Evolutionary conservation across 176 grass and related monocot genomes (phyloP), one percentile per base, ranked within the genome.

Genomic region (Rhynchospora pubera): DNA sequence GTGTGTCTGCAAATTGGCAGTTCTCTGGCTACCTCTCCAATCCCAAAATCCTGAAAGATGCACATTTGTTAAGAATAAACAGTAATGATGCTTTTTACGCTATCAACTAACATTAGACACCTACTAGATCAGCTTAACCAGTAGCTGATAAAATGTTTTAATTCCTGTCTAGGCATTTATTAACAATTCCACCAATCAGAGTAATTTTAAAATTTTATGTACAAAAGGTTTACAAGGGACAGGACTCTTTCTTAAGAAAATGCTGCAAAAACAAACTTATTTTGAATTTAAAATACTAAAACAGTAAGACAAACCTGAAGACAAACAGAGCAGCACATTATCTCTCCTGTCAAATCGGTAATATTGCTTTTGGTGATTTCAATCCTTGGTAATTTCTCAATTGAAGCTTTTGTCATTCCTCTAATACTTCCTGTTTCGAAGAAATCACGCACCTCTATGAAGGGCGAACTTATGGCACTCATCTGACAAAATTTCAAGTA

Each of bases 271-370:
- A 16, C 42, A 67, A 32, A 34, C 21, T 21, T 75, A 26, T 28
- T 10, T 16, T 75, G 12, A 75, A 75, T 6, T 28, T 55, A 53
- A 28, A 45, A 26, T 12, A 61, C 5, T n/a, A 56, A 18, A 45
- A 26, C 18, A 61, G 9, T n/a, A 56, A 18, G 26, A 13, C 48
- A 50, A 76, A 91, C 89, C 89, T 91, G 94, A 73, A 97, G 88
- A 83, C 94, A 97, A 62, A 97, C 94, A 3, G 94, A 92, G 85
- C 91, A 97, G 89, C 90, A 89, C 9, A 92, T 48, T 62, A 70
- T 89, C 23, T 94, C 88, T 26, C 88, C 94, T 11, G 88, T 43
- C 10, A 77, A 78, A 86, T 94, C 88, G 0, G 90, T 81, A 43
- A 68, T 88, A 67, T 13, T 12, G 59, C 87, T 87, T 28, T 14